Base-by-base conservation (phyloP, 352 stramenopile species). In the Globisporangium nagaii region DNA sequence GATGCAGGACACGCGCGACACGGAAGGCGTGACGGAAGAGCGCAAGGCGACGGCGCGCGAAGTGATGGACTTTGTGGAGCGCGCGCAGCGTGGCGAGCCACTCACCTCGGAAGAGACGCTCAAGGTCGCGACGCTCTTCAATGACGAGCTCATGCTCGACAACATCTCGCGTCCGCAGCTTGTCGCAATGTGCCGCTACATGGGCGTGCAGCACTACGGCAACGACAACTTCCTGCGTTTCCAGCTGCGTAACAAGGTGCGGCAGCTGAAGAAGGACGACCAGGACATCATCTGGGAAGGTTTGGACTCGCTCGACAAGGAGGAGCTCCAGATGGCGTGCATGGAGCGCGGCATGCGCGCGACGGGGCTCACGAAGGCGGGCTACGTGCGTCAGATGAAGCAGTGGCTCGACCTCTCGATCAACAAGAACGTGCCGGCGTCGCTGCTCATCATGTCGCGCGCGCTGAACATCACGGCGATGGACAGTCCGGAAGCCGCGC, bases 241-340 rank as follows among this genome's bases (percentile, higher is more conserved):
- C 62, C 96, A 98, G 71, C 57, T 93, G 49, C 86, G 96, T 30
- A 95, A 94, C 62, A 88, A 88, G 45, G 95, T 99, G 58, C 73
- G 91, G 45, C 79, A 88, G 53, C 69, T 99, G 12, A 97, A 98
- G 67, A 97, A 98, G 68, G 97, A 99, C 71, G 97, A 99, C 70
- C 93, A 98, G 68, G 86, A 97, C 48, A 99, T 99, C 70, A 87
- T 99, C 53, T 99, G 94, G 92, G 97, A 99, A 82, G 97, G 97
- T 11, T 84, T 99, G 39, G 90, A 98, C 55, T 98, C 86, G 30
- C 81, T 99, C 2, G 97, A 97, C 56, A 98, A 98, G 73, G 95
- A 98, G 66, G 97, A 99, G 73, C 73, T 99, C 1, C 86, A 95
- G 68, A 84, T 93, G 73, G 97, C 96, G 9, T 99, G 96, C 63